Base-by-base conservation (phyloP, 2,329 filamentous ascomycete species). In the Colletotrichum paranaense region DNA sequence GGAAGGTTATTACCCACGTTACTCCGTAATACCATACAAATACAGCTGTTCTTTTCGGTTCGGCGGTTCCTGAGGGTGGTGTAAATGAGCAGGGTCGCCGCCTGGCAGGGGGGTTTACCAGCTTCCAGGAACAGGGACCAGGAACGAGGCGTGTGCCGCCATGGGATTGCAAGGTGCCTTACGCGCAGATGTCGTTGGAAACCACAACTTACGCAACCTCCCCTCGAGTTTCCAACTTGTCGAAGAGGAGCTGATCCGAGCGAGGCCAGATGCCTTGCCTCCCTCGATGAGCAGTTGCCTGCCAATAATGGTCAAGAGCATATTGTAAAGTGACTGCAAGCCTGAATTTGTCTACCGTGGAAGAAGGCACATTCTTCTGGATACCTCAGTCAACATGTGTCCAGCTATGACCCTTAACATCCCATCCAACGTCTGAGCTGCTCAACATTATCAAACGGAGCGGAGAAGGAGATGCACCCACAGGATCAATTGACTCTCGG, bases 131-230 rank as follows among this genome's bases (percentile, higher is more conserved):
- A 57, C 58, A 64, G 58, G 58, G 65, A 56, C 59, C 55, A 63
- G 59, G 66, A 38, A 24, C 59, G 30, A 64, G 64, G 58, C 66
- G 60, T 69, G 66, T 72, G 59, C 69, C 69, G 58, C 58, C 59
- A 59, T 72, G 60, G 60, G 38, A 62, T 16, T 60, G 53, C 69
- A 46, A 62, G 55, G 67, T 56, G 30, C 65, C 16, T 19, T n/a
- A 49, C 19, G 26, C 59, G 26, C 38, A 49, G 22, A 42, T 22
- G 22, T 55, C n/a, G 26, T n/a, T 8, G n/a, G 19, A 62, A 64
- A 58, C 7, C 38, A 26, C 38, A 46, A 28, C 30, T 19, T 24
- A 8, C 26, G 38, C 38, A 46, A 28, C 30, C 5, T 24, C 16
- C 28, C 26, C 6, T 28, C 49, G 46, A 49, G n/a, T 55, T 55